Percentiles rank a stretch among this genome's conserved stretches.
These are phyloP conservation scores for Cryptococcus maquisensis DNA, from an alignment of 1,284 basidiomycete species.

Conservation along the genomic window DNA sequence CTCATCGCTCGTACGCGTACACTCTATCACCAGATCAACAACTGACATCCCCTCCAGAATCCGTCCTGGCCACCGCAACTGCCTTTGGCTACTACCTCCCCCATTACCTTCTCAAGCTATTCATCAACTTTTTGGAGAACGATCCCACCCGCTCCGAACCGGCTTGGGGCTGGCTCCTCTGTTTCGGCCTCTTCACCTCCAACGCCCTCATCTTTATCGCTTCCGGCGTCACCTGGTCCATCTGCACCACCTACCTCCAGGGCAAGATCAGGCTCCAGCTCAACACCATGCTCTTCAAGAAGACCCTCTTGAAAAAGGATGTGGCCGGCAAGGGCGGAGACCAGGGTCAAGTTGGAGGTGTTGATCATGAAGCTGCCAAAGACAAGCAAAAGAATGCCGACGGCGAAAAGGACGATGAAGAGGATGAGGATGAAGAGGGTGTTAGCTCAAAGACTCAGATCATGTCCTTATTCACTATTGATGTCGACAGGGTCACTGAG, in stretches of 20 bases:
- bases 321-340: constrained; percentile 53
- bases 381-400: constrained; percentile 30
- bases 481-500: constrained; percentile 82
- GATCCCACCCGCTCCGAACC: constrained; percentile 52
- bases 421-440: constrained; percentile 61
- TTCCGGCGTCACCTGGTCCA: constrained; percentile 44
- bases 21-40: neutral
- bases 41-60: constrained; percentile 44
- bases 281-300: constrained; percentile 79
- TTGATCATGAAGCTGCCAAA: constrained; percentile 28
- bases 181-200: constrained; percentile 60
- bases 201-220: constrained; percentile 58
- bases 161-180: constrained; percentile 51
- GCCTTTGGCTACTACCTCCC: constrained; percentile 73
- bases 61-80: constrained; percentile 58
- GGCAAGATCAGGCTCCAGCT: constrained; percentile 68
- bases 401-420: constrained; percentile 39
- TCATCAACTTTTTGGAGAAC: constrained; percentile 69
- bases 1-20: constrained; percentile 41
- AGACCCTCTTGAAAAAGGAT: constrained; percentile 84
- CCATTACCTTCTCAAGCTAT: constrained; percentile 65
- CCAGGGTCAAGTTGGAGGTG: constrained; percentile 22
- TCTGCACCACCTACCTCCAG: constrained; percentile 41
- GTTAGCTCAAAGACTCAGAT: constrained; percentile 87
- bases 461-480: constrained; percentile 68